Conservation (phyloP, 192 early-diverging fungal genomes). For the Gamsiella multidivaricata region DNA sequence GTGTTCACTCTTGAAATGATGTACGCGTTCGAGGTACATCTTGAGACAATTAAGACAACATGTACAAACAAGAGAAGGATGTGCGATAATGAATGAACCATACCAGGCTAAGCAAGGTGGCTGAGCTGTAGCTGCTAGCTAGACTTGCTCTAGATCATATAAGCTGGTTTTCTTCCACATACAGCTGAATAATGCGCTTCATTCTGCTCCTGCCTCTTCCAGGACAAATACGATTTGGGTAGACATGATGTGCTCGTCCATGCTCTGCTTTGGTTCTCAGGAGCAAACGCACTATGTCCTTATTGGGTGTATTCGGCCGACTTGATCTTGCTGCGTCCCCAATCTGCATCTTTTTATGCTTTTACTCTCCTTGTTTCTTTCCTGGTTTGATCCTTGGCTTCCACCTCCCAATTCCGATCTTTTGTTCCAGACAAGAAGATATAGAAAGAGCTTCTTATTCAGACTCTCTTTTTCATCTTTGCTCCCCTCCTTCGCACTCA, state of each 20-base stretch:
- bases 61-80: no score
- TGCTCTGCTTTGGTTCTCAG: not conserved
- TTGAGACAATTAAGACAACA: no score
- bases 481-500: slow-evolving; percentile 1
- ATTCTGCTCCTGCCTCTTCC: slow-evolving; percentile 1
- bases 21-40: no score
- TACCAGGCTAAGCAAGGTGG: no score
- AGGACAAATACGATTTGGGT: not conserved
- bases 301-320: no score
- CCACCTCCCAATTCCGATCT: not conserved
- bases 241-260: not conserved
- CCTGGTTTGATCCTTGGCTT: slow-evolving; percentile 10
- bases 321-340: not conserved
- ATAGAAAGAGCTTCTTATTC: not conserved
- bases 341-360: not conserved
- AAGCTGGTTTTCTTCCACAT: no score
- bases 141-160: not conserved
- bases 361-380: slow-evolving; percentile 23
- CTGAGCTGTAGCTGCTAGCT: no score
- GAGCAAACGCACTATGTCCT: not conserved
- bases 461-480: slow-evolving; percentile 4
- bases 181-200: not conserved
- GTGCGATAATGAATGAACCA: no score
- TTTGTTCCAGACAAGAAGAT: not conserved
- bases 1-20: no score